Evolutionary conservation across 2,329 filamentous ascomycete genomes (phyloP), one percentile per base, ranked within the genome.

Genomic region (Xylaria sp.): DNA sequence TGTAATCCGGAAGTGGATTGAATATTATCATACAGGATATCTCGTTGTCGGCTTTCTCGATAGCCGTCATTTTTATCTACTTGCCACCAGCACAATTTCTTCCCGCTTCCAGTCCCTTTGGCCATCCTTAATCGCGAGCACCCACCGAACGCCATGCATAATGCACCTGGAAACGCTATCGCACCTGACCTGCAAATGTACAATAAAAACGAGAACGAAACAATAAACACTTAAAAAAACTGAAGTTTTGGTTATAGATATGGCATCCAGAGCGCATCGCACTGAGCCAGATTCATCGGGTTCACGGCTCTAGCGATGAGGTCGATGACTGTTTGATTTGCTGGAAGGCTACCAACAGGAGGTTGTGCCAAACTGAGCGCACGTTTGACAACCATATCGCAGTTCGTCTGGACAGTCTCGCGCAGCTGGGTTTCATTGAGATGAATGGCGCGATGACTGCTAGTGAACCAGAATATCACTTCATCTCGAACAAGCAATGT

Each of bases 261-360:
- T 28, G 94, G 91, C 95, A 98, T 98, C 94, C 96, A 99, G 75
- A 99, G 83, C 67, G 94, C 90, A 85, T 99, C 96, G 77, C 92
- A 94, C 81, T 93, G 89, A 54, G 92, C 91, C 81, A 99, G 81
- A 79, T 96, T 94, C 83, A 93, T 90, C 1, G 96, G 96, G 81
- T 97, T 97, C 18, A 97, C 94, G 1, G 95, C 94, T 83, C 91
- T 92, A n/a, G 92, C 92, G 71, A 99, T 92, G 71, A 97, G 83
- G 82, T 99, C 96, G 77, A 99, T 95, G 36, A 97, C 94, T 49
- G 95, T 98, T 86, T 99, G 96, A 80, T 97, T 97, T 28, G 95
- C 95, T 7, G 96, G 96, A 74, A 99, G 82, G 78, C 94, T 95
- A 72, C 92, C 91, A 39, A 89, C 89, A 0, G 92, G 92, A 71